These are phyloP conservation scores for Aspergillus homomorphus DNA, from an alignment of 495 filamentous ascomycete genomes.

Conservation along the genomic window DNA sequence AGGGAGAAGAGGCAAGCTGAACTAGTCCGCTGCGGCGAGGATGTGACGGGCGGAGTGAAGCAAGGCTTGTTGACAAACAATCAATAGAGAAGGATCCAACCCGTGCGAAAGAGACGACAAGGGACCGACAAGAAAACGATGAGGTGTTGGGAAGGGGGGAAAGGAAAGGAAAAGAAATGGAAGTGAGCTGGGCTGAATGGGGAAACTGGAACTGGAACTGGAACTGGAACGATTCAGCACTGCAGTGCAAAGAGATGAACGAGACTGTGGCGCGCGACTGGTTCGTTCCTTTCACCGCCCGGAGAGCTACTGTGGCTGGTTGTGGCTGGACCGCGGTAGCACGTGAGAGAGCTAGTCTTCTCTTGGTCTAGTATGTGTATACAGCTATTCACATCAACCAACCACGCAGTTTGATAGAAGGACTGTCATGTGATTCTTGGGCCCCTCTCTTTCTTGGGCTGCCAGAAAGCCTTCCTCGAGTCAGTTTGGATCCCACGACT, in stretches of 20 bases:
- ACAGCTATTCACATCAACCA: too few species aligned
- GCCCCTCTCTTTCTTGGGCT: too few species aligned
- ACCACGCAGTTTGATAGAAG: too few species aligned
- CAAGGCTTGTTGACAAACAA: constrained; percentile 2
- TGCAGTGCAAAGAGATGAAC: neutral
- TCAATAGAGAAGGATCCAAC: neutral
- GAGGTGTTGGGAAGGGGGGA: constrained; percentile 6
- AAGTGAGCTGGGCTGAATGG: constrained; percentile 1
- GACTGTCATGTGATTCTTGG: too few species aligned
- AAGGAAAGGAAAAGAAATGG: constrained; percentile 15
- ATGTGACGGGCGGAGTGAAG: neutral
- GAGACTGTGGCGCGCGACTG: neutral
- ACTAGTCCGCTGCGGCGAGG: neutral
- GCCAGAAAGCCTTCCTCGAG: too few species aligned
- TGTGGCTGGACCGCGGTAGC: neutral
- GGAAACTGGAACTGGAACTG: neutral
- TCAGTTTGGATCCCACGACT: too few species aligned
- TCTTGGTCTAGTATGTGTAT: too few species aligned
- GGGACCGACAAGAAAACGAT: constrained; percentile 12
- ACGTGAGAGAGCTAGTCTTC: neutral
- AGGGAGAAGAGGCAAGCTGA: constrained; percentile 1
- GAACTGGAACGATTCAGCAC: too few species aligned
- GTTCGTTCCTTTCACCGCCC: constrained; percentile 4
- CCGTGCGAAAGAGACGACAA: constrained; percentile 14
- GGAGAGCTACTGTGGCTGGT: neutral